Conservation (phyloP, 2,329 filamentous ascomycete species). For the Penicillium nordicum region DNA sequence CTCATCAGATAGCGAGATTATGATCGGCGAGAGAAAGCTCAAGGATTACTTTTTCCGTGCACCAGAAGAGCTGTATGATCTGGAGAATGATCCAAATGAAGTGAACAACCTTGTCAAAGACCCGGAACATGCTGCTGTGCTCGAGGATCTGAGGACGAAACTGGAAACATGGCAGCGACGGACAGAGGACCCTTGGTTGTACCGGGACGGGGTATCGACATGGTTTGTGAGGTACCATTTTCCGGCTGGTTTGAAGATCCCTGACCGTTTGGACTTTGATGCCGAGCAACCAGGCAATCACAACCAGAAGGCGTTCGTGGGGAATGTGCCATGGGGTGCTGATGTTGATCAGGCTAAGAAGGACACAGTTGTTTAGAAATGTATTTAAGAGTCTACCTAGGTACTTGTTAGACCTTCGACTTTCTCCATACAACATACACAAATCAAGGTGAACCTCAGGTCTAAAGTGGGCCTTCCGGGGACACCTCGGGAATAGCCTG, state of each 20-base stretch:
- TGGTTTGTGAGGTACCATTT: constrained; percentile 15
- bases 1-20: constrained; percentile 17
- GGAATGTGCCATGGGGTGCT: not conserved
- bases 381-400: not conserved
- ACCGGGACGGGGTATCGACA: constrained; percentile 23
- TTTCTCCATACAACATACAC: not conserved
- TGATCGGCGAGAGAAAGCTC: constrained; percentile 43
- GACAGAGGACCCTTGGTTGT: constrained; percentile 36
- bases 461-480: no score
- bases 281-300: constrained; percentile 10
- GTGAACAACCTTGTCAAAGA: constrained; percentile 44
- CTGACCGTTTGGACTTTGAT: constrained; percentile 24
- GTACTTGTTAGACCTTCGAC: not conserved
- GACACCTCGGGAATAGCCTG: no score
- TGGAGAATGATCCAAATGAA: constrained; percentile 47
- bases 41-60: constrained; percentile 45
- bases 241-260: constrained; percentile 14
- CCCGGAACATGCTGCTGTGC: constrained; percentile 26
- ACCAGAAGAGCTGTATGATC: constrained; percentile 49
- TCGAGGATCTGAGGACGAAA: constrained; percentile 33
- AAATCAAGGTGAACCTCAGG: not conserved
- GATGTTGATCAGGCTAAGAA: not conserved
- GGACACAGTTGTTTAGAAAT: not conserved
- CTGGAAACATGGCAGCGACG: constrained; percentile 36
- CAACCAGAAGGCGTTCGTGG: not conserved